Base-by-base conservation (phyloP, 1,284 basidiomycete genomes). In the Mycena citricolor region DNA sequence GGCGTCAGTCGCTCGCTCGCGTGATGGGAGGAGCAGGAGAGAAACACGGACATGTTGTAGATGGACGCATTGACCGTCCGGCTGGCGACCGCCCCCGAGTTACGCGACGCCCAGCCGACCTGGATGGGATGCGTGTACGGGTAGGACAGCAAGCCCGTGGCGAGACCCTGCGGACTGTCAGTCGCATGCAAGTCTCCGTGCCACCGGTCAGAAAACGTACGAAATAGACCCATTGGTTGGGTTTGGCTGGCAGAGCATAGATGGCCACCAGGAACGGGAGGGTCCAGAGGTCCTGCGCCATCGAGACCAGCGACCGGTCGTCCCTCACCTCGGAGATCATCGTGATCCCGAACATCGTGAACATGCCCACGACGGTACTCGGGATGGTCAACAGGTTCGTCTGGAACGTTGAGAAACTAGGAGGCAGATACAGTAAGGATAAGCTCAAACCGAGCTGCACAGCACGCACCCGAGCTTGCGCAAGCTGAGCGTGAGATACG, bases 361-460 rank as follows among this genome's bases (percentile, higher is more conserved):
- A 35, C 21, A 75, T 71, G 2, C 65, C 67, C 1, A 64, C 55
- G 4, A 73, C 65, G 4, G 66, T 68, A 4, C 68, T 72, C 0
- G 81, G 81, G 38, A 86, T 80, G 4, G 70, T 74, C 39, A 86
- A 67, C 24, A 86, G 61, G 57, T 83, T 86, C 8, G 77, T 72
- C 42, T 76, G 57, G 39, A 81, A 75, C 1, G 81, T 86, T 50
- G 63, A 64, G 63, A 86, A 86, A 2, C 77, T 78, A 35, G 2
- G 42, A 33, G 22, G 13, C 32, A 4, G 11, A 31, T 26, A 26
- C 24, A 28, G 17, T 34, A 39, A 24, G 19, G n/a, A n/a, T 23
- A 3, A 17, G 8, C 10, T 7, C 6, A 22, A 31, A 38, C 39
- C 30, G 17, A 13, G 10, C 13, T 41, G 21, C 25, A 29, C 4